Conservation (phyloP, 192 early-diverging fungal genomes). For the Backusella morwellensis region DNA sequence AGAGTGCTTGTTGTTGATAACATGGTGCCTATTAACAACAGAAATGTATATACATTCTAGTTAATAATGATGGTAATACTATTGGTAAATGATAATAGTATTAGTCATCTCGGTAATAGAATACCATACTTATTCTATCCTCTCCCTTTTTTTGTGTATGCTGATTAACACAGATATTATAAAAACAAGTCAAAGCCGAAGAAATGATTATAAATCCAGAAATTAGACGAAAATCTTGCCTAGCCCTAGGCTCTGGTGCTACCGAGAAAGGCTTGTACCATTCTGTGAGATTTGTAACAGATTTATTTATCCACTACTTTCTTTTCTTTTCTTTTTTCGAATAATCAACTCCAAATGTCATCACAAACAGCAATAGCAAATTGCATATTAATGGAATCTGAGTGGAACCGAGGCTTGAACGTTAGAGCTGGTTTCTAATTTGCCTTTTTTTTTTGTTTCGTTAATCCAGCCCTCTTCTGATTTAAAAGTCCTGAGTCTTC, state of each 20-base stretch:
- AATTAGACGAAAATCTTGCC: background rate
- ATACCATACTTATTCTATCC: background rate
- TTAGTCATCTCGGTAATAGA: background rate
- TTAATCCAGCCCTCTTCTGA: background rate
- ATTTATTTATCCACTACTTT: background rate
- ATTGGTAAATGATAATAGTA: background rate
- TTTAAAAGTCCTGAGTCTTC: background rate
- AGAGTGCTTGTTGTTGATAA: background rate
- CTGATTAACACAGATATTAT: background rate
- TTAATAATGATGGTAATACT: background rate
- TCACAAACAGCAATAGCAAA: too few species aligned
- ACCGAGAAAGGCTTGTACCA: background rate
- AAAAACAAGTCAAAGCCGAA: background rate
- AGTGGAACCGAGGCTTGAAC: background rate
- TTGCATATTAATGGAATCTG: background rate
- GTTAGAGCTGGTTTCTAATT: background rate
- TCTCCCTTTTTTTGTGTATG: background rate
- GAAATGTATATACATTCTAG: too few species aligned
- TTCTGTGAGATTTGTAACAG: background rate
- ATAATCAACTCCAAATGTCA: too few species aligned
- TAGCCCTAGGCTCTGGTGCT: background rate
- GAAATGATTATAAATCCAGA: conserved; percentile 1
- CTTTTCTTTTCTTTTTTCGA: background rate
- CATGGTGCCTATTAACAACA: background rate
- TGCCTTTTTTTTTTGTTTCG: background rate